Evolutionary conservation across 352 stramenopile genomes (phyloP).

Genomic region (Phytophthora syringae): DNA sequence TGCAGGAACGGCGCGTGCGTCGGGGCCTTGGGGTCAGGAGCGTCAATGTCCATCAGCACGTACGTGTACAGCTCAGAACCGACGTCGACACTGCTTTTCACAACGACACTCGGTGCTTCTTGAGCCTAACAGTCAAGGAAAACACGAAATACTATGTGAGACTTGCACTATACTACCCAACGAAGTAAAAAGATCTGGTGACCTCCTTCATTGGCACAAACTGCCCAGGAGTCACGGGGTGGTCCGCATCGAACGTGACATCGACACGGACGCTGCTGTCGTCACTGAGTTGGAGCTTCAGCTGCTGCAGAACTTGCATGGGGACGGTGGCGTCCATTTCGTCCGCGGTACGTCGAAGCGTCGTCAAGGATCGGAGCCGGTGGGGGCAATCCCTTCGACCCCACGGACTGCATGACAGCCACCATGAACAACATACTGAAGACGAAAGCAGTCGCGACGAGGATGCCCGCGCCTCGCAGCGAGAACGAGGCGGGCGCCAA

Average conservation of each 20-base stretch:
- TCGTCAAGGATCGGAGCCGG: slow-evolving; percentile 12
- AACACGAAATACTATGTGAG: slow-evolving; percentile 8
- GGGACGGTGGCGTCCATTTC: slow-evolving; percentile 5
- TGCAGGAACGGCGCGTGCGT: slow-evolving; percentile 75
- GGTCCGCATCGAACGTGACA: slow-evolving; percentile 33
- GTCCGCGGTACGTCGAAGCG: slow-evolving; percentile 20
- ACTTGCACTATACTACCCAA: slow-evolving; percentile 7
- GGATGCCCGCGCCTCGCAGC: slow-evolving; percentile 23
- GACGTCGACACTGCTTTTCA: slow-evolving; percentile 14
- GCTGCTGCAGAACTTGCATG: slow-evolving; percentile 18
- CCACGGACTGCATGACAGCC: slow-evolving; percentile 40
- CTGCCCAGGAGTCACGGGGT: slow-evolving; percentile 25
- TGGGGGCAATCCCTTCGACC: slow-evolving; percentile 19
- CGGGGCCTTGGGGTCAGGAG: slow-evolving; percentile 54
- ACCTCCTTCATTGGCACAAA: slow-evolving; percentile 50
- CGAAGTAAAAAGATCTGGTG: not conserved
- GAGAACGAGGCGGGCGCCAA: slow-evolving; percentile 37
- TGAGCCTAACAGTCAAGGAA: slow-evolving; percentile 27
- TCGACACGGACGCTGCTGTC: slow-evolving; percentile 18
- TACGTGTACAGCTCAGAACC: slow-evolving; percentile 54
- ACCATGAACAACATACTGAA: slow-evolving; percentile 44
- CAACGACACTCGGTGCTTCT: slow-evolving; percentile 36
- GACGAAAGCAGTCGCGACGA: slow-evolving; percentile 41
- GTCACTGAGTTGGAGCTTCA: slow-evolving; percentile 19
- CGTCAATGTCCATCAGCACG: slow-evolving; percentile 77